Base-by-base conservation (phyloP, 2,329 filamentous ascomycete species). In the Calycina herbarum region DNA sequence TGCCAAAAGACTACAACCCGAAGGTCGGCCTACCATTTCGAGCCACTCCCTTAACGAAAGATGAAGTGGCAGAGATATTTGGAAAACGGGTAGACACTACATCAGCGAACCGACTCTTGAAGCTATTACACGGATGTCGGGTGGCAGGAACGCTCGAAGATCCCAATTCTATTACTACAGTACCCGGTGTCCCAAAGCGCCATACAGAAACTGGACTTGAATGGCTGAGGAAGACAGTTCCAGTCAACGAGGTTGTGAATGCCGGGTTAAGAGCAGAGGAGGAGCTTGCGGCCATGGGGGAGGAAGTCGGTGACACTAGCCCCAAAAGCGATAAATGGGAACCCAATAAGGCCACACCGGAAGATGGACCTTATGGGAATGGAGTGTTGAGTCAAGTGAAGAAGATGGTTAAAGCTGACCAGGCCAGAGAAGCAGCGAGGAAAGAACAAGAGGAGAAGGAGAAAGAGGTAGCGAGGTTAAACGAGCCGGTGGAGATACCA, bases 61-160 rank as follows among this genome's bases (percentile, higher is more conserved):
- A 74, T 8, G 83, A 88, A 71, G 78, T 81, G 5, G 71, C 77
- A 17, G 66, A 69, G 10, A 78, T 88, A 45, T 88, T 89, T 67
- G 84, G 85, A 1, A 72, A 79, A 5, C 76, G 77, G 13, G 77
- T 87, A 57, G 76, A 78, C 66, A 73, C 79, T 0, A 69, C 72
- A 3, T 72, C 75, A 5, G 87, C 82, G 24, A 89, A 89, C 73
- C 77, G 76, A 57, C 75, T 89, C 56, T 76, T 89, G 60, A 79
- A 80, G 62, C 84, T 89, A 60, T 76, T 89, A 13, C 87, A 90
- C 73, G 87, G 87, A 8, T 82, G 86, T 42, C 81, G 87, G 51
- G 85, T 90, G 27, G 86, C 87, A 7, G 87, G 87, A 40, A 88
- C 86, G 2, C 78, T 89, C 54, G 82, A 86, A 11, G 87, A 89